Evolutionary conservation across 1,284 basidiomycete species (phyloP).

Genomic region (Trichosporon coremiiforme): DNA sequence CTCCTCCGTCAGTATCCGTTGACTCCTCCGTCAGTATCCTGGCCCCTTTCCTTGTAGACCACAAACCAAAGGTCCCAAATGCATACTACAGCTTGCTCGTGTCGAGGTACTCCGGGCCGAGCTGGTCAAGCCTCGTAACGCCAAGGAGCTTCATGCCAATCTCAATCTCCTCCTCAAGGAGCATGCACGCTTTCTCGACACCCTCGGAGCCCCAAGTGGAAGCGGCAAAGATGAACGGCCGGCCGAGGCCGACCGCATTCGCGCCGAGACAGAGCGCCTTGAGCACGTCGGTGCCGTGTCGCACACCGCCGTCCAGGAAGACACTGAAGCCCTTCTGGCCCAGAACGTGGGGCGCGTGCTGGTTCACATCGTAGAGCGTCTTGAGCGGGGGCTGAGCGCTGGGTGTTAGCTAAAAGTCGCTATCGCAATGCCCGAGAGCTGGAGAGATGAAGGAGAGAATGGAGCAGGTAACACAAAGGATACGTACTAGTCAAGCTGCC

Average conservation of each 20-base stretch:
- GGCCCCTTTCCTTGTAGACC: too few species aligned
- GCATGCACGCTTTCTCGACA: conserved; percentile 64
- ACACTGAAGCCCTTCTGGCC: conserved; percentile 62
- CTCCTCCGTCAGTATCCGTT: too few species aligned
- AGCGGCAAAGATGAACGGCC: conserved; percentile 82
- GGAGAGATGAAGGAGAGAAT: too few species aligned
- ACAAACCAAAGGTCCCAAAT: not conserved
- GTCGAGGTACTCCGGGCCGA: conserved; percentile 49
- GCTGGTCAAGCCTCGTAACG: conserved; percentile 63
- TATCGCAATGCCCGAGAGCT: too few species aligned
- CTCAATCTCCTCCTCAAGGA: conserved; percentile 78
- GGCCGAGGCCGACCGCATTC: conserved; percentile 79
- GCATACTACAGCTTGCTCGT: conserved; percentile 32
- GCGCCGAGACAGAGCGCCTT: conserved; percentile 89
- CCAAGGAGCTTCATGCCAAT: conserved; percentile 79
- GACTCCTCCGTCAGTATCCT: too few species aligned
- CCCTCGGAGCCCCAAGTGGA: conserved; percentile 81
- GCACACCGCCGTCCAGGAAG: conserved; percentile 82
- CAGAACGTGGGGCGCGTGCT: conserved; percentile 73
- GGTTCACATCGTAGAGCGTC: conserved; percentile 68
- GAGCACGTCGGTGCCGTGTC: conserved; percentile 81
- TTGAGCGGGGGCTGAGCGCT: conserved; percentile 68
- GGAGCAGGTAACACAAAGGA: too few species aligned
- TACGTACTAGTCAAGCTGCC: conserved; percentile 42
- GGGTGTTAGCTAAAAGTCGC: conserved; percentile 8